Conservation (phyloP, 2,329 filamentous ascomycete species). For the Lecanosticta acicola region DNA sequence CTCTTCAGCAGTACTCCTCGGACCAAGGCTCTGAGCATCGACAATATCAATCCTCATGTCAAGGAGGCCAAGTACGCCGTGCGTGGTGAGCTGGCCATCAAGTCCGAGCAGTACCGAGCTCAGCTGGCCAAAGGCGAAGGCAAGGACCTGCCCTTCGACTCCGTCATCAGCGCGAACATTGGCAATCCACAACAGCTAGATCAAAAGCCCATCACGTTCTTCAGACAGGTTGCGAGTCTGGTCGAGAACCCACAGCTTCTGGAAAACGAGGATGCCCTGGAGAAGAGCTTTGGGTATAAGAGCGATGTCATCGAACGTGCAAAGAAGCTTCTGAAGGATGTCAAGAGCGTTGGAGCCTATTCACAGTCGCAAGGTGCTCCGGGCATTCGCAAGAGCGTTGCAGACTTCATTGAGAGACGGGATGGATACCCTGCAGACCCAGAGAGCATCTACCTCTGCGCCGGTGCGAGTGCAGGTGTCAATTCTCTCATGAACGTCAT, state of each 20-base stretch:
- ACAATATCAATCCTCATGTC: conserved; percentile 91
- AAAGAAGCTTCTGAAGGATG: conserved; percentile 69
- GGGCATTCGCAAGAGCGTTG: conserved; percentile 80
- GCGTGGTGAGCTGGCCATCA: conserved; percentile 88
- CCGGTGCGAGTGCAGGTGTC: conserved; percentile 87
- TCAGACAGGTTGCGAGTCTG: conserved; percentile 90
- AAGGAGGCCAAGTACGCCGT: conserved; percentile 91
- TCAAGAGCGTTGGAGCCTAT: conserved; percentile 92
- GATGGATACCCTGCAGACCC: conserved; percentile 83
- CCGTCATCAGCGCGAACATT: conserved; percentile 95
- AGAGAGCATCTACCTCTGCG: conserved; percentile 81
- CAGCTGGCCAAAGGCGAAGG: conserved; percentile 57
- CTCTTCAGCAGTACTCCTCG: conserved; percentile 17
- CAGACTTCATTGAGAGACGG: conserved; percentile 80
- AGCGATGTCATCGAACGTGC: conserved; percentile 82
- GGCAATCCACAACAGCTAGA: conserved; percentile 98
- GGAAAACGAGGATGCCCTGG: conserved; percentile 73
- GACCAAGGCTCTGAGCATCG: conserved; percentile 52
- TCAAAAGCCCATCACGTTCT: conserved; percentile 98
- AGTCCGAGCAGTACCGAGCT: conserved; percentile 84
- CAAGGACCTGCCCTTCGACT: conserved; percentile 70
- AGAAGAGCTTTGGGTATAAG: conserved; percentile 76
- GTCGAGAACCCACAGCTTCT: conserved; percentile 84
- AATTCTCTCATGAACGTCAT: conserved; percentile 90
- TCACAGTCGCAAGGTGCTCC: conserved; percentile 87